phyloP scores from a whole-genome alignment of 495 filamentous ascomycete genomes.

The Aspergillus avenaceus region DNA sequence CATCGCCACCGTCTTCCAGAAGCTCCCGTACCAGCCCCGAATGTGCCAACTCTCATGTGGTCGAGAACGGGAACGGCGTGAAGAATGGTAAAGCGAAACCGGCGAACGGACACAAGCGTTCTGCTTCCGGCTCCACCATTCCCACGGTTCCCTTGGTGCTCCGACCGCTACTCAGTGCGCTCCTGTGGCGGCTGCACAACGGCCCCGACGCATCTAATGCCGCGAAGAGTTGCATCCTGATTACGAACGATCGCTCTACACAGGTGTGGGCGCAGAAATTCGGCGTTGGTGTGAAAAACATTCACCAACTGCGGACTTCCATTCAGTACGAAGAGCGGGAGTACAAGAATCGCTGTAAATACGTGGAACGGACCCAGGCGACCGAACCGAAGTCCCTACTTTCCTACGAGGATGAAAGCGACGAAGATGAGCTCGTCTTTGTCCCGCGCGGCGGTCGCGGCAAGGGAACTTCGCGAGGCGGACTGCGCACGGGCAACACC shows the following conservation, averaged over 20 bases:
- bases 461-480: conserved; percentile 36
- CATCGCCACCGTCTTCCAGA: conserved; percentile 45
- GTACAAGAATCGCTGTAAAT: conserved; percentile 50
- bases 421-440: conserved; percentile 58
- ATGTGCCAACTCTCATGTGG: conserved; percentile 30
- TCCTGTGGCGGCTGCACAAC: conserved; percentile 56
- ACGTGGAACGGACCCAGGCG: conserved; percentile 42
- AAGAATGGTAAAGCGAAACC: conserved; percentile 21
- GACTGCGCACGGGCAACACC: conserved; percentile 30
- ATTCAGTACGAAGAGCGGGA: conserved; percentile 58
- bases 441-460: conserved; percentile 46
- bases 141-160: conserved; percentile 40
- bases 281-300: conserved; percentile 54
- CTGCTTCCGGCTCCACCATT: conserved; percentile 31
- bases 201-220: conserved; percentile 37
- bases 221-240: conserved; percentile 45
- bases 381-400: conserved; percentile 39
- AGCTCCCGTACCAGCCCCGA: conserved; percentile 48
- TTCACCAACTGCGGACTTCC: conserved; percentile 55
- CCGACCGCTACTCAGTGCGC: conserved; percentile 57
- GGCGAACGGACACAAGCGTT: conserved; percentile 32
- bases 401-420: conserved; percentile 47
- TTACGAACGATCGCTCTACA: conserved; percentile 56
- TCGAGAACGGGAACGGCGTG: conserved; percentile 22
- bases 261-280: conserved; percentile 57